Evolutionary conservation across 257 asterid genomes (phyloP), one percentile per base, ranked within the genome.

Genomic region (Gentiana dahurica): DNA sequence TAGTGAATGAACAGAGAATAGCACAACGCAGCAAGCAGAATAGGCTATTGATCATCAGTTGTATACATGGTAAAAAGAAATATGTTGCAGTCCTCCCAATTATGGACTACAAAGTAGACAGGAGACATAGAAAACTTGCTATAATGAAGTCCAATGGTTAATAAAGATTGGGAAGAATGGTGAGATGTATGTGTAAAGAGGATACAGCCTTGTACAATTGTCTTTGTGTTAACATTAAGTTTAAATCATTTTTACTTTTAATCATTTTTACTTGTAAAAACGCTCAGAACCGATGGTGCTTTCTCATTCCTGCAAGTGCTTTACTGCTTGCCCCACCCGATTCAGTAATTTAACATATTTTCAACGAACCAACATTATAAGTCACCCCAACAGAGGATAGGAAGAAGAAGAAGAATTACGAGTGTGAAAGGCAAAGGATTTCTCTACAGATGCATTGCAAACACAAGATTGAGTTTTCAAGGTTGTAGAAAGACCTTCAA

Each of bases 401-500:
- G 61, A 57, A 43, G 47, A 56, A 11, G 8, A 43, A 15, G 24
- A 15, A 15, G 24, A 15, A 15, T 15, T 15, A 15, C 24, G 24
- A 15, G 24, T 15, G 24, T 15, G 24, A 15, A 15, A 15, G 10
- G 10, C 1, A 36, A 35, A 65, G 32, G 34, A 8, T 7, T n/a
- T 36, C 51, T 9, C 1, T 10, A 15, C 32, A 41, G 46, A 45
- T 52, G 2, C 45, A 8, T 49, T 52, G 11, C 5, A 56, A 50
- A 71, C 15, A 52, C 48, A 71, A 56, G 65, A 49, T 35, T 51
- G 51, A 53, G 36, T 37, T 24, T 15, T 4, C 34, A 4, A 7
- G 15, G 51, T 57, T 34, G 68, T 61, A 34, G 49, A 53, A 59
- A 55, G 50, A 92, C 98, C 97, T 92, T 88, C 69, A 88, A 71